A percentile compares a stretch with the other conserved stretches of the same genome.
Conservation (phyloP, 345 rosid species). For the Hibiscus tridactylites region DNA sequence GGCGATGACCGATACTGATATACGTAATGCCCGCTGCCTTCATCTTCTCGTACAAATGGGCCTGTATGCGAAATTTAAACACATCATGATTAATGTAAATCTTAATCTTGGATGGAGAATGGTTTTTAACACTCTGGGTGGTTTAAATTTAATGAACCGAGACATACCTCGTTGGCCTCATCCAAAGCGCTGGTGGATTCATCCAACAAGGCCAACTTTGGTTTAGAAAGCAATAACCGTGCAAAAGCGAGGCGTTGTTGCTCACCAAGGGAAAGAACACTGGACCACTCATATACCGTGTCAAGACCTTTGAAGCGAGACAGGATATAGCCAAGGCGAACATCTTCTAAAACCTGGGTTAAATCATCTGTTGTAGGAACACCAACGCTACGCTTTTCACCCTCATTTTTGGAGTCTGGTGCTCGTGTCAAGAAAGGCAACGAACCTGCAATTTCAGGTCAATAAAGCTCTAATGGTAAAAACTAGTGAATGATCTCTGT, state of each 20-base stretch:
- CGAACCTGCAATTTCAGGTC: conserved; percentile 29
- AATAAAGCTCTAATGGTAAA: neutral
- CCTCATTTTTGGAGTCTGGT: conserved; percentile 15
- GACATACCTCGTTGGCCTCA: conserved; percentile 77
- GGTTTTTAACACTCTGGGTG: neutral
- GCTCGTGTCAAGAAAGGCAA: conserved; percentile 35
- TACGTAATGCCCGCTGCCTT: conserved; percentile 72
- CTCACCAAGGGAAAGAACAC: conserved; percentile 95
- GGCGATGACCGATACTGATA: conserved; percentile 79
- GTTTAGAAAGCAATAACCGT: conserved; percentile 71
- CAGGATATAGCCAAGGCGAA: conserved; percentile 59
- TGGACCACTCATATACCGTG: conserved; percentile 71
- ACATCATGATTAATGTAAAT: neutral
- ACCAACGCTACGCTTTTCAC: conserved; percentile 34
- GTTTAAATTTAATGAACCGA: neutral
- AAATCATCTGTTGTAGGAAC: conserved; percentile 68
- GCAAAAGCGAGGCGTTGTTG: conserved; percentile 96
- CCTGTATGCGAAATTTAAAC: conserved; percentile 28
- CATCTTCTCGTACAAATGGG: conserved; percentile 60
- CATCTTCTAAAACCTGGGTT: conserved; percentile 51
- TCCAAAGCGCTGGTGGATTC: conserved; percentile 95
- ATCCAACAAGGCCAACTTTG: conserved; percentile 72
- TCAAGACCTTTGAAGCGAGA: conserved; percentile 71
- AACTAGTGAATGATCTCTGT: neutral
- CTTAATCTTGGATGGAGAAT: neutral